phyloP scores from a whole-genome alignment of 1,139 yeast species.

The Taphrina confusa region DNA sequence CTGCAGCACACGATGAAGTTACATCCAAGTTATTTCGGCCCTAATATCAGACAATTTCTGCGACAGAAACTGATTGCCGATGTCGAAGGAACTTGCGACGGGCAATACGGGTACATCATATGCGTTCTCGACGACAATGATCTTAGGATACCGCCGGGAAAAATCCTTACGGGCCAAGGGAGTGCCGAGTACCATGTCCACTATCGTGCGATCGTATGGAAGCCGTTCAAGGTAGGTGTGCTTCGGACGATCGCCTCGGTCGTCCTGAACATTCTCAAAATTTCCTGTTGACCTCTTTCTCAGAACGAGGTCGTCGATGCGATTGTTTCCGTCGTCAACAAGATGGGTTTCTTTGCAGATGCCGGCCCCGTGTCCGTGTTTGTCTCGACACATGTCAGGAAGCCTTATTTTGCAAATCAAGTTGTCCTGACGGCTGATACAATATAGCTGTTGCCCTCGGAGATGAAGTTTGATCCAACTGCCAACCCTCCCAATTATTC shows the following conservation, averaged over 20 bases:
- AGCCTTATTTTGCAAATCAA: not conserved
- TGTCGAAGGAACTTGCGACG: conserved; percentile 98
- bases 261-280: not conserved
- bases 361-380: conserved; percentile 96
- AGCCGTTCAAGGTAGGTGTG: conserved; percentile 72
- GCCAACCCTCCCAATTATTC: conserved; percentile 99
- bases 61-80: conserved; percentile 87
- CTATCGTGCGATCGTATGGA: conserved; percentile 96
- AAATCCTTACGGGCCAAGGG: conserved; percentile 85
- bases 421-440: not conserved
- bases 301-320: conserved; percentile 96
- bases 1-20: conserved; percentile 85
- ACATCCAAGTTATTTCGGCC: conserved; percentile 97
- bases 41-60: conserved; percentile 92
- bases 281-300: not conserved
- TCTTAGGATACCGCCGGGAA: conserved; percentile 92
- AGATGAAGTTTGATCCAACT: conserved; percentile 89
- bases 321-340: conserved; percentile 87
- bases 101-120: conserved; percentile 95
- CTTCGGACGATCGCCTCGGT: not conserved
- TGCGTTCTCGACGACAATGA: conserved; percentile 94
- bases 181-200: conserved; percentile 96
- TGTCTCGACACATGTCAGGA: conserved; percentile 73
- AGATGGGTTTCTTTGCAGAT: conserved; percentile 96
- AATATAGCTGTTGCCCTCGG: conserved; percentile 73